Evolutionary conservation across 2,329 filamentous ascomycete genomes (phyloP).

Genomic region (Fusarium clavum): DNA sequence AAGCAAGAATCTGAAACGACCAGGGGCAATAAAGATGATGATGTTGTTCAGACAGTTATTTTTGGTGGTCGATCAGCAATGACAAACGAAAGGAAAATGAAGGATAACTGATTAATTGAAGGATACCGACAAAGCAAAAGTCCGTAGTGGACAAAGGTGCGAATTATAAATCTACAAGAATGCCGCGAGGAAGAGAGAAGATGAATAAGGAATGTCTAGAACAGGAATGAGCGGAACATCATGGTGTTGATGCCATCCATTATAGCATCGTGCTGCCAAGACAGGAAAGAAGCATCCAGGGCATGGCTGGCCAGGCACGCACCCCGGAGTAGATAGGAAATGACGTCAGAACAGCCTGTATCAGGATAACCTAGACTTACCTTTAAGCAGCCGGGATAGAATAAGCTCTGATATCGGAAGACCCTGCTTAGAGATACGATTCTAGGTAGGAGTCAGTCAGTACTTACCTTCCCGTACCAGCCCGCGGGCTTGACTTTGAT

Average conservation of each 20-base stretch:
- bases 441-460: background rate
- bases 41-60: slow-evolving; percentile 30
- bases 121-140: slow-evolving; percentile 10
- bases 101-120: slow-evolving; percentile 9
- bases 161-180: background rate
- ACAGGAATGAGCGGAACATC: background rate
- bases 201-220: background rate
- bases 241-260: background rate
- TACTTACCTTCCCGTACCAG: background rate
- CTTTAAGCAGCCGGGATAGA: background rate
- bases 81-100: slow-evolving; percentile 11
- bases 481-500: background rate
- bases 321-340: background rate
- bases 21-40: slow-evolving; percentile 11
- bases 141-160: slow-evolving; percentile 9
- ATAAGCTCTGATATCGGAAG: background rate
- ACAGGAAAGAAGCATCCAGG: background rate
- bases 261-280: background rate
- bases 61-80: slow-evolving; percentile 18
- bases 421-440: background rate
- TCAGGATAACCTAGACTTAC: background rate
- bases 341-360: slow-evolving; percentile 22
- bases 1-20: slow-evolving; percentile 32
- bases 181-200: background rate
- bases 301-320: slow-evolving; percentile 10